Base-by-base conservation (phyloP, 352 stramenopile species). In the Globisporangium rhizosaccharum region DNA sequence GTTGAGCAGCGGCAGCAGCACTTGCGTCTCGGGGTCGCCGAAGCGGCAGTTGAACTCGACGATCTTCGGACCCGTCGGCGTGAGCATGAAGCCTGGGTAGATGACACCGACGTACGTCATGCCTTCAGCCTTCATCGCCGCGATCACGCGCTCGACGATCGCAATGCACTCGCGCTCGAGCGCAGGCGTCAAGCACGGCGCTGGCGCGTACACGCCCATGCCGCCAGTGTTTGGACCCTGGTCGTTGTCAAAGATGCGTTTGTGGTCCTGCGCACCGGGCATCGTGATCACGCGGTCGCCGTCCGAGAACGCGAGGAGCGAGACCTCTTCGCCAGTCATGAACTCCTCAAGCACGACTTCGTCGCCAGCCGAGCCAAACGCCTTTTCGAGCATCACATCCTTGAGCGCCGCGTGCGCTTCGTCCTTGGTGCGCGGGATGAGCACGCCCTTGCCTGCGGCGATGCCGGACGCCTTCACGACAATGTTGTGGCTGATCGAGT, bases 11-110 rank as follows among this genome's bases (percentile, higher is more conserved):
- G 97, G 97, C 47, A 99, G 82, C 39, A 99, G 67, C 33, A 99
- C 97, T 61, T 99, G 94, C 1, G 97, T 99, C 82, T 99, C 97
- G 14, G 97, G 97, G 74, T 99, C 97, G 59, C 97, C 97, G 64
- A 99, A 99, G 57, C 97, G 92, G 68, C 96, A 99, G 79, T 99
- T 99, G 73, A 97, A 99, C 87, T 99, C 98, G 18, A 99, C 86
- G 30, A 99, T 94, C 67, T 97, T 97, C 5, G 97, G 96, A 17
- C 86, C 88, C 1, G 54, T 82, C 3, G 75, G 76, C 36, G 84
- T 96, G 14, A 96, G 68, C 96, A 99, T 99, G 76, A 99, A 98
- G 52, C 98, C 98, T 39, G 94, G 95, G 78, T 99, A 99, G 30
- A 99, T 80, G 25, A 99, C 88, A 50, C 98, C 98, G 23, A 98